These are phyloP conservation scores for Globisporangium rhizosaccharum DNA, from an alignment of 352 stramenopile species.

Conservation along the genomic window DNA sequence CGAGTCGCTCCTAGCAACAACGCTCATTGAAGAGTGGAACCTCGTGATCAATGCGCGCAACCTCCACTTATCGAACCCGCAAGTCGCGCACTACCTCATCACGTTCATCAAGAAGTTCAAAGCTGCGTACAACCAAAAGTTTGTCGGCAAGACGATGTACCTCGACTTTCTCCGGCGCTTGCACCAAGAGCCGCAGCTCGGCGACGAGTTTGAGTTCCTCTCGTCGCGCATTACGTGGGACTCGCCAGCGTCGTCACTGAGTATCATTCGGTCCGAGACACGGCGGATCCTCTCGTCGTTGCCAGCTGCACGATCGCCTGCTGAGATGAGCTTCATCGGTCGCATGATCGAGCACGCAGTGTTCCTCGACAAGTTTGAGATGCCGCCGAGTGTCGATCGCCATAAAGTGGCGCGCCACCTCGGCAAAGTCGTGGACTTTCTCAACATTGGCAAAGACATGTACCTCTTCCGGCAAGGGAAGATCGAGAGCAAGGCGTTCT, in stretches of 20 bases:
- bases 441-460: slow-evolving; percentile 42
- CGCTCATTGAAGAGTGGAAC: slow-evolving; percentile 66
- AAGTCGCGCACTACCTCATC: slow-evolving; percentile 59
- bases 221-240: slow-evolving; percentile 50
- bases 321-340: slow-evolving; percentile 50
- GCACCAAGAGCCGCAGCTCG: slow-evolving; percentile 44
- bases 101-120: slow-evolving; percentile 81
- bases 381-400: slow-evolving; percentile 38
- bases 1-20: slow-evolving; percentile 53
- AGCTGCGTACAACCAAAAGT: slow-evolving; percentile 66
- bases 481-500: slow-evolving; percentile 70
- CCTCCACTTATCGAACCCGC: slow-evolving; percentile 58
- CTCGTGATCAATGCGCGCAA: slow-evolving; percentile 54
- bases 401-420: slow-evolving; percentile 48
- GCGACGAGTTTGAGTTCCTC: slow-evolving; percentile 52
- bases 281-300: slow-evolving; percentile 46
- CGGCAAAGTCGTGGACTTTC: slow-evolving; percentile 43
- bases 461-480: slow-evolving; percentile 66
- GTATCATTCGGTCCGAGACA: slow-evolving; percentile 61
- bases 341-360: slow-evolving; percentile 51
- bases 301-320: slow-evolving; percentile 25
- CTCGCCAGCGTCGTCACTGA: slow-evolving; percentile 47
- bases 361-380: slow-evolving; percentile 68
- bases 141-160: slow-evolving; percentile 71
- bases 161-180: slow-evolving; percentile 62